Percentiles rank a stretch among this genome's conserved stretches.
Conservation (phyloP, 176 grass and related monocot genomes). For the Microstegium vimineum region DNA sequence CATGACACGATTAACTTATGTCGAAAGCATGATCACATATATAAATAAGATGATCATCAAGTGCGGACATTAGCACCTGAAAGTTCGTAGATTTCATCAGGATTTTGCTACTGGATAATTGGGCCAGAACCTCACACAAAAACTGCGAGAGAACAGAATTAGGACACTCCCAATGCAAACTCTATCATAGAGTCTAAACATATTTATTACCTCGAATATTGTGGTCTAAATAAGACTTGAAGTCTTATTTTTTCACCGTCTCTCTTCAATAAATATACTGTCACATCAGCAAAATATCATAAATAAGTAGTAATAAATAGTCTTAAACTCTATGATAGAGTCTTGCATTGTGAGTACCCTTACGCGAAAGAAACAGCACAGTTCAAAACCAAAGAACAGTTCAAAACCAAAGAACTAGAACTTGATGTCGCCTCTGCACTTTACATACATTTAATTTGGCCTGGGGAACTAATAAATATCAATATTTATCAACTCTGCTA, state of each 20-base stretch:
- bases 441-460: not conserved
- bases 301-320: no score
- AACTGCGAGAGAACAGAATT: not conserved
- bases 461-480: not conserved
- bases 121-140: not conserved
- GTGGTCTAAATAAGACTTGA: no score
- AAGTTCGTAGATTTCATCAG: not conserved
- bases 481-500: slow-evolving; percentile 6
- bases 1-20: not conserved
- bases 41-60: not conserved
- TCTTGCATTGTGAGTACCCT: no score
- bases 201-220: no score
- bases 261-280: no score
- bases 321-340: no score
- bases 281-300: no score
- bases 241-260: no score
- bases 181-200: no score
- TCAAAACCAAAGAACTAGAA: not conserved
- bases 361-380: not conserved
- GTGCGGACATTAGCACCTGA: not conserved
- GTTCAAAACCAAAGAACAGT: no score
- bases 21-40: not conserved
- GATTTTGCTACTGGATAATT: not conserved
- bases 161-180: no score
- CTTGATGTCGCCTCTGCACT: not conserved